A percentile compares a stretch with the other conserved stretches of the same genome.
These are phyloP conservation scores for Arachis monticola DNA, from an alignment of 331 rosid species.

Conservation along the genomic window DNA sequence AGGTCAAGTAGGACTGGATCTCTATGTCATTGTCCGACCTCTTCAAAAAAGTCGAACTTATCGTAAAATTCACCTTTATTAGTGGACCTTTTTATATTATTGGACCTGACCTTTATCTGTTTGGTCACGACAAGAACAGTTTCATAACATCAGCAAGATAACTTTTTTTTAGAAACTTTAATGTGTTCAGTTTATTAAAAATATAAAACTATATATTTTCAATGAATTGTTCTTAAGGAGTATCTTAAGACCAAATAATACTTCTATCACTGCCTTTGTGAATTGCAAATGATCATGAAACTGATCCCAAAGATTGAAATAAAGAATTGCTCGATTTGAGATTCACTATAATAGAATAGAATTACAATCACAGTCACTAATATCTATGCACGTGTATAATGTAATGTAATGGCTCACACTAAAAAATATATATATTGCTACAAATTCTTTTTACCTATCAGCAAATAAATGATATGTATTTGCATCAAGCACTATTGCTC, in stretches of 20 bases:
- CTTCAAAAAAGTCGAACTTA: too few species aligned
- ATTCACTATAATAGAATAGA: not conserved
- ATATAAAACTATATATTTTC: too few species aligned
- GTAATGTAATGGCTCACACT: slow-evolving; percentile 5
- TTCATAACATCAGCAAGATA: too few species aligned
- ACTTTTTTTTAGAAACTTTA: too few species aligned
- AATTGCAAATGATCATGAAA: not conserved
- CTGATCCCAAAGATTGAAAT: not conserved
- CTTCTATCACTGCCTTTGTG: not conserved
- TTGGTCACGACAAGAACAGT: too few species aligned
- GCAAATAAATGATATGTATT: slow-evolving; percentile 64
- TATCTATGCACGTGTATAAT: slow-evolving; percentile 8
- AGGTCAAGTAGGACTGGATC: too few species aligned
- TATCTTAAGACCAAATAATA: not conserved
- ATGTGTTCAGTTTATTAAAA: too few species aligned
- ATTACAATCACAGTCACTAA: slow-evolving; percentile 11
- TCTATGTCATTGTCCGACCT: too few species aligned
- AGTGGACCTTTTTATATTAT: too few species aligned
- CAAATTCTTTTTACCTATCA: slow-evolving; percentile 39
- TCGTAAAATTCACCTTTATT: too few species aligned
- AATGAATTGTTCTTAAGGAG: too few species aligned
- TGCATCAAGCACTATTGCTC: slow-evolving; percentile 76
- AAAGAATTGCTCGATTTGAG: slow-evolving; percentile 19
- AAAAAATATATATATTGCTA: not conserved
- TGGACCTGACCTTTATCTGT: too few species aligned